Evolutionary conservation across 176 grass and related monocot genomes (phyloP).

Genomic region (Tillandsia leiboldiana): DNA sequence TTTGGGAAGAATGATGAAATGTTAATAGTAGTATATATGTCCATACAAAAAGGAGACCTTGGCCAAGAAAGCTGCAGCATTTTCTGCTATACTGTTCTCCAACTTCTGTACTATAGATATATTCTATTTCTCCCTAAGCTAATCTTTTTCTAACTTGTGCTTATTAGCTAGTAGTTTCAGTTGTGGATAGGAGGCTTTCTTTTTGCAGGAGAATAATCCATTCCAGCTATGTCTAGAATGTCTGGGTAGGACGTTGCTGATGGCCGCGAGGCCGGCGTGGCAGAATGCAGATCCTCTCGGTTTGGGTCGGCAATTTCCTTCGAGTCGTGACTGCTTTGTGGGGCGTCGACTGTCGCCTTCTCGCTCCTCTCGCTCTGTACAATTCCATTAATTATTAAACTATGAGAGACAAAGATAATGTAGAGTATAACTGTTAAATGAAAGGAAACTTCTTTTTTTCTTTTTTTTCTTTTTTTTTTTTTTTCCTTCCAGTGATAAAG

Average conservation of each 20-base stretch:
- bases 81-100: constrained; percentile 68
- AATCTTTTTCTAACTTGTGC: background rate
- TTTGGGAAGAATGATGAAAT: constrained; percentile 15
- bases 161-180: constrained; percentile 16
- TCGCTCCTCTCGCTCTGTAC: constrained; percentile 17
- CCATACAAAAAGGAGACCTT: constrained; percentile 25
- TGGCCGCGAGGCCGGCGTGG: background rate
- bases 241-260: constrained; percentile 28
- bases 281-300: background rate
- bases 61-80: constrained; percentile 80
- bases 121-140: constrained; percentile 33
- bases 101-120: constrained; percentile 22
- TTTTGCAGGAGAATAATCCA: constrained; percentile 89
- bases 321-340: background rate
- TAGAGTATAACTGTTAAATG: no score
- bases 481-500: no score
- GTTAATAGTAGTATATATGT: constrained; percentile 20
- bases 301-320: background rate
- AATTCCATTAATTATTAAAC: background rate
- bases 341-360: background rate
- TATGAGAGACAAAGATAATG: background rate
- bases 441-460: no score
- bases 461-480: no score
- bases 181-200: constrained; percentile 96
- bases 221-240: constrained; percentile 73